Percentiles rank a stretch among this genome's conserved stretches.
phyloP scores from a whole-genome alignment of 2,329 filamentous ascomycete genomes.

The Chalaropsis thielavioides region DNA sequence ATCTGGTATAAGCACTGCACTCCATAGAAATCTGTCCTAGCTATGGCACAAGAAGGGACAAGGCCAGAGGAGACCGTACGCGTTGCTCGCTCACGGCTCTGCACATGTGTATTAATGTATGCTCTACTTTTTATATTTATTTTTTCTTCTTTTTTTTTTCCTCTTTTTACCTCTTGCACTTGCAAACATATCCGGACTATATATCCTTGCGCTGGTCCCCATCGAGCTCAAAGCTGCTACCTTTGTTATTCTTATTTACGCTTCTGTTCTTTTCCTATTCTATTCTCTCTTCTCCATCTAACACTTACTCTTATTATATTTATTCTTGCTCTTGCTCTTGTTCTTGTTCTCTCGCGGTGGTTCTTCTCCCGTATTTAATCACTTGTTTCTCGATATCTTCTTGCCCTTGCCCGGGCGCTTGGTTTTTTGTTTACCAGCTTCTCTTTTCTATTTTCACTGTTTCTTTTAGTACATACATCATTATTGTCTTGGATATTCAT shows the following conservation, averaged over 20 bases:
- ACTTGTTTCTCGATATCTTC: constrained; percentile 19
- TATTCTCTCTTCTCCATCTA: background rate
- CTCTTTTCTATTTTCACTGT: background rate
- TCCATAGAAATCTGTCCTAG: background rate
- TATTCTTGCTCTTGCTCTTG: background rate
- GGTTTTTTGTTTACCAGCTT: background rate
- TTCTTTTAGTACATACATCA: constrained; percentile 1
- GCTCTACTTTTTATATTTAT: background rate
- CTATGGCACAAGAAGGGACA: background rate
- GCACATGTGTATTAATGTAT: background rate
- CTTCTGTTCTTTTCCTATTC: constrained; percentile 8
- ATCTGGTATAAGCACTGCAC: background rate
- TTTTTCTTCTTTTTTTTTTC: background rate
- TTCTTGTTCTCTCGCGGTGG: background rate
- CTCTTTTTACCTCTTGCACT: background rate
- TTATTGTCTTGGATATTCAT: constrained; percentile 23
- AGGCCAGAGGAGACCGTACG: background rate
- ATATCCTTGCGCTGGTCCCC: constrained; percentile 3
- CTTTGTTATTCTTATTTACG: constrained; percentile 1
- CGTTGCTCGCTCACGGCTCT: background rate
- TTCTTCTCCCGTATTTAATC: constrained; percentile 18
- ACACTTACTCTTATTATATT: background rate
- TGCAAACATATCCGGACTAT: background rate
- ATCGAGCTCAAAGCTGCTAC: background rate
- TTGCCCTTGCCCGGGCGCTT: background rate